Base-by-base conservation (phyloP, 2,329 filamentous ascomycete genomes). In the Colletotrichum ledebouriae region DNA sequence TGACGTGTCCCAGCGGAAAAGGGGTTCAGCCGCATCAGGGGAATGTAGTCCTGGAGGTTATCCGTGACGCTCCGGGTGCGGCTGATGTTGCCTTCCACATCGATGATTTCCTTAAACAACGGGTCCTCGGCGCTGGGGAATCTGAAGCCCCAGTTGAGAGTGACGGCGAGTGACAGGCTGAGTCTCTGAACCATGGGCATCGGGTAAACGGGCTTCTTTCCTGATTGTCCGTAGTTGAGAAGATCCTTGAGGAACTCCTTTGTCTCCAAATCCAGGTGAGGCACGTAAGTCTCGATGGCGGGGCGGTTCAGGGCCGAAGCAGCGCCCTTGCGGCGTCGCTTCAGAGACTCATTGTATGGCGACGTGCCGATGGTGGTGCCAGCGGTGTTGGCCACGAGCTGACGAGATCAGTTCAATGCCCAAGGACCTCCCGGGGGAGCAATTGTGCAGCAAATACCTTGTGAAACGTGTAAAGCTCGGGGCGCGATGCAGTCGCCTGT, bases 271-370 rank as follows among this genome's bases (percentile, higher is more conserved):
- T 70, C 64, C 20, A 70, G 37, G 12, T 68, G 65, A 0, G 89
- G 89, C 83, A 90, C 89, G 74, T 91, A 91, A 3, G 85, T 89
- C 72, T 90, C 87, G 6, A 89, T 87, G 0, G 88, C 87, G 0
- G 89, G 88, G 5, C 86, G 83, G 76, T 92, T 92, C 50, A 92
- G 80, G 0, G 89, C 89, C 0, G 88, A 90, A 0, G 89, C 89
- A 0, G 89, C 89, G 3, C 89, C 88, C 80, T 90, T 91, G 46
- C 89, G 83, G 6, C 89, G 82, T 11, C 84, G 82, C 75, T 91
- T 91, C 78, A 87, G 90, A 15, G 86, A 89, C 59, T 90, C 89
- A 71, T 91, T 88, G 88, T 89, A 91, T 0, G 89, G 89, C 0
- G 87, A 90, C 1, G 89, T 91, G 2, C 89, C 89, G 61, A 92